Conservation (phyloP, 139 green algal genomes). For the Chlorella sp. region DNA sequence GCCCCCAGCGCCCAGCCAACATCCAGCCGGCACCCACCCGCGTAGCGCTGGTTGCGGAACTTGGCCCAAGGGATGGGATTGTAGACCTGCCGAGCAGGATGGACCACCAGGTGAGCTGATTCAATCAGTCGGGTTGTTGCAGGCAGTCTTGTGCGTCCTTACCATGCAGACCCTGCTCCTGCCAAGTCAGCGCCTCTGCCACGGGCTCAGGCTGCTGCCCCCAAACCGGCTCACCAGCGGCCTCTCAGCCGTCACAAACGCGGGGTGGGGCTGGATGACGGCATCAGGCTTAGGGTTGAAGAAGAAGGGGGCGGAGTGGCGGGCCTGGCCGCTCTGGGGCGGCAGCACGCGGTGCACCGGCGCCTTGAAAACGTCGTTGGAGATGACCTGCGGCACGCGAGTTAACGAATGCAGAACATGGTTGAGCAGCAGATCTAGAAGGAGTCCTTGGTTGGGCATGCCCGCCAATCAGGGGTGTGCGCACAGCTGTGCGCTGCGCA, state of each 20-base stretch:
- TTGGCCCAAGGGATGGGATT: constrained; percentile 53
- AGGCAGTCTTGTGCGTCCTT: no score
- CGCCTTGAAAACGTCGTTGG: constrained; percentile 50
- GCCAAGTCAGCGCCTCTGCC: no score
- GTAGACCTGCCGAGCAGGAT: constrained; percentile 30
- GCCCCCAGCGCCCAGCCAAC: no score
- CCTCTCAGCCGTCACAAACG: background rate
- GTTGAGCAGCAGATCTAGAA: background rate
- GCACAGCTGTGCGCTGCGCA: no score
- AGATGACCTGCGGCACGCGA: constrained; percentile 17
- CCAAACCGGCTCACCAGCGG: background rate
- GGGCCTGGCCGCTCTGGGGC: constrained; percentile 5
- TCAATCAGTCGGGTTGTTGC: no score
- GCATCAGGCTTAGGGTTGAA: constrained; percentile 54
- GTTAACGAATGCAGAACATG: no score
- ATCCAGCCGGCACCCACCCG: no score
- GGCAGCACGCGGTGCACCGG: constrained; percentile 59
- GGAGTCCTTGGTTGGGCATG: no score
- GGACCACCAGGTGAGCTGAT: no score
- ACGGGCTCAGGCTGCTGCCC: background rate
- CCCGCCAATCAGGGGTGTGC: no score
- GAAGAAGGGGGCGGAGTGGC: constrained; percentile 63
- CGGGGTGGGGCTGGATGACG: constrained; percentile 25
- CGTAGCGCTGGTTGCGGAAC: constrained; percentile 42
- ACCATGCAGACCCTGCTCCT: no score